phyloP scores from a whole-genome alignment of 352 stramenopile species.

The Phytophthora nicotianae region DNA sequence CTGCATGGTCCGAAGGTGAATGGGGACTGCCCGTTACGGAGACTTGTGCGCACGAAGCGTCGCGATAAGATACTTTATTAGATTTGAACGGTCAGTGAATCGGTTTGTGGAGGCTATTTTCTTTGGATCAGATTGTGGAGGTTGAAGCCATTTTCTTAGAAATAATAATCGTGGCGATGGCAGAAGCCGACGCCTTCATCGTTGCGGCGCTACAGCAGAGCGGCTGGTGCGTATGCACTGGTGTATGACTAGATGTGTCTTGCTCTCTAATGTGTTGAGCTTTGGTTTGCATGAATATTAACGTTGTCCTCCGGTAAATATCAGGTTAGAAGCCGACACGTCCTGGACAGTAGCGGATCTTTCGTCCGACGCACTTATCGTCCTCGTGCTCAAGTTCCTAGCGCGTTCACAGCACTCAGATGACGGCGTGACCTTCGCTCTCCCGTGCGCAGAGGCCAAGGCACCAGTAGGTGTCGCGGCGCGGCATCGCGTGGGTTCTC shows the following conservation, averaged over 20 bases:
- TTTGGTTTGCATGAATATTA: not conserved
- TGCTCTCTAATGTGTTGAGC: not conserved
- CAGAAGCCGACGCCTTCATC: conserved; percentile 53
- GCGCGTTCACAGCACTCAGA: conserved; percentile 37
- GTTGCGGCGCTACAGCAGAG: conserved; percentile 57
- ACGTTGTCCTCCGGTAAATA: conserved; percentile 1
- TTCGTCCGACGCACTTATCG: conserved; percentile 49
- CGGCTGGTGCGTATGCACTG: conserved; percentile 37
- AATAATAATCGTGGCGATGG: conserved; percentile 27
- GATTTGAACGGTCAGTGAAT: not conserved
- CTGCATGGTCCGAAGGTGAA: conserved; percentile 1
- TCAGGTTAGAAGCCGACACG: conserved; percentile 21
- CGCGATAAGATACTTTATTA: conserved; percentile 13
- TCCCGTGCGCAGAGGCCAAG: conserved; percentile 22
- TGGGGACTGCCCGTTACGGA: conserved; percentile 1
- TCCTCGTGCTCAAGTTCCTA: conserved; percentile 55
- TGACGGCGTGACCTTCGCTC: conserved; percentile 29
- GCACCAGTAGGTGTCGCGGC: conserved; percentile 65
- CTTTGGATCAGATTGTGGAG: not conserved
- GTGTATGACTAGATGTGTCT: not conserved
- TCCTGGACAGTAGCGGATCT: conserved; percentile 41
- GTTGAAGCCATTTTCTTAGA: not conserved
- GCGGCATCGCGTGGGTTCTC: conserved; percentile 75
- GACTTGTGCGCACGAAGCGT: not conserved
- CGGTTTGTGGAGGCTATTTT: not conserved